Evolutionary conservation across 1,284 basidiomycete genomes (phyloP).

Genomic region (Trametes polyzona): DNA sequence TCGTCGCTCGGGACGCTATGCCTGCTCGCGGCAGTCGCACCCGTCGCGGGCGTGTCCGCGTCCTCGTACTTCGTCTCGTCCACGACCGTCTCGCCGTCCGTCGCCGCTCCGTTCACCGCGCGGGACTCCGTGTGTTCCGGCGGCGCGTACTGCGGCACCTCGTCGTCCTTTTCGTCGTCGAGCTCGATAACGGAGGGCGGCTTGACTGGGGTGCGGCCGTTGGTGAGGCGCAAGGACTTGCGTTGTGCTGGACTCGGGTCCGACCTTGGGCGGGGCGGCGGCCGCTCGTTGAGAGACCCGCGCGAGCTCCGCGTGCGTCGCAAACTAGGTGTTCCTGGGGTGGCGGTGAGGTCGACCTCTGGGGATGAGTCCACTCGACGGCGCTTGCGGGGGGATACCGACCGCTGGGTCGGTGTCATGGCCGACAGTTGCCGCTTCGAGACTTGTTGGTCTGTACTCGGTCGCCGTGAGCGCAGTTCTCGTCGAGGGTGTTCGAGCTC

Average conservation of each 20-base stretch:
- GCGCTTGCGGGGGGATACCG: conserved; percentile 46
- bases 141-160: not conserved
- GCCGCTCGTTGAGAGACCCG: not conserved
- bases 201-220: conserved; percentile 13
- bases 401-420: conserved; percentile 15
- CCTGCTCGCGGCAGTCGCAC: conserved; percentile 44
- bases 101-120: not conserved
- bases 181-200: not conserved
- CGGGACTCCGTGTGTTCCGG: not conserved
- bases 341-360: conserved; percentile 28
- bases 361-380: conserved; percentile 47
- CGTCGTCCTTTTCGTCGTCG: conserved; percentile 15
- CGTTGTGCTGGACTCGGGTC: conserved; percentile 12
- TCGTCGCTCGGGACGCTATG: conserved; percentile 62
- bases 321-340: conserved; percentile 14
- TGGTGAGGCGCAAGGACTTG: conserved; percentile 21
- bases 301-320: conserved; percentile 17
- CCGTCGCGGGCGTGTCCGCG: conserved; percentile 54
- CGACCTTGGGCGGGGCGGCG: conserved; percentile 8
- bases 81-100: conserved; percentile 21
- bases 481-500: conserved; percentile 42
- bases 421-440: conserved; percentile 23
- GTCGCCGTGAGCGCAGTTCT: conserved; percentile 34
- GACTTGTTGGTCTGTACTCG: conserved; percentile 31
- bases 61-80: conserved; percentile 54